Evolutionary conservation across 2,329 filamentous ascomycete species (phyloP), one percentile per base, ranked within the genome.

Genomic region (Pseudocercospora ulei): DNA sequence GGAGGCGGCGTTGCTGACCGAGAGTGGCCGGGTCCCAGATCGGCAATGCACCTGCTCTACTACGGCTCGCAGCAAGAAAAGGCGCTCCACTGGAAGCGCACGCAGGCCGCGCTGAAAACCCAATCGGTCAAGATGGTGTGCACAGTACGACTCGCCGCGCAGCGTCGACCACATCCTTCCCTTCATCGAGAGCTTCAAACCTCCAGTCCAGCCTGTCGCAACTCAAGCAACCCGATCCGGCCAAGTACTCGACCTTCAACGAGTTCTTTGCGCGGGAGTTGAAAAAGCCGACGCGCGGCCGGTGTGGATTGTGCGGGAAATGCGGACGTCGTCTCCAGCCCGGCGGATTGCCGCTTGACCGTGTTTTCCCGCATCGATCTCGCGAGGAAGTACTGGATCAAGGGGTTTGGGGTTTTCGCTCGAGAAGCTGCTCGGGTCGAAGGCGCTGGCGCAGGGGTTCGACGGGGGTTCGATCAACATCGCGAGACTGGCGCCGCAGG

Each of bases 31-130:
- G 14, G 17, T n/a, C 4, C 8, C 25, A 48, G 46, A 22, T 65
- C 4, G 63, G 63, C n/a, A 14, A 65, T 65, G 63, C 63, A 66
- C 40, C 48, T 64, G 18, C 55, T 66, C 9, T 66, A 66, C 52
- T 66, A 65, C 46, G 63, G 64, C 33, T 55, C 52, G 14, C 50
- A 55, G 35, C 62, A 66, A 44, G 57, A 62, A 42, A 57, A 57
- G 24, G 51, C 55, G 1, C 50, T 66, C 23, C 60, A 64, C 20
- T 63, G 54, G 55, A 49, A 60, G 31, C 48, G 47, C 8, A 58
- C 58, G 1, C 48, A 56, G 35, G 47, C 46, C 4, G 46, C 65
- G 14, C 53, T 66, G 19, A 52, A 57, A 34, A 49, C 54, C 6
- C 62, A 66, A 45, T 60, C 52, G 36, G 52, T 52, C 30, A 64